These are phyloP conservation scores for Cenococcum geophilum DNA, from an alignment of 495 filamentous ascomycete genomes.

Conservation along the genomic window DNA sequence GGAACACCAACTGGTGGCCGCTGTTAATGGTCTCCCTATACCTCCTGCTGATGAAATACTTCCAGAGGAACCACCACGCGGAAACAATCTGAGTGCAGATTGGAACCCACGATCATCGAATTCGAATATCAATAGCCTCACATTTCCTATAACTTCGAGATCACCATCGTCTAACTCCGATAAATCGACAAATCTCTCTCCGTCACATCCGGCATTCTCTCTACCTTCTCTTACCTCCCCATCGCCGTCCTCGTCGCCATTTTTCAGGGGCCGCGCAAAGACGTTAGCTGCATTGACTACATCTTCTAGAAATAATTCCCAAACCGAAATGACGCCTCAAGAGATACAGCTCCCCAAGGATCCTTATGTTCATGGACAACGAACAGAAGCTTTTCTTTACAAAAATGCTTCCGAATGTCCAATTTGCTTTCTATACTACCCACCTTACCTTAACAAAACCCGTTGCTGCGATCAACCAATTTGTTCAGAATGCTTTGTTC, in stretches of 20 bases:
- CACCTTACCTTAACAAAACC: slow-evolving; percentile 91
- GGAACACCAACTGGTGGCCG: slow-evolving; percentile 87
- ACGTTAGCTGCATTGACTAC: slow-evolving; percentile 78
- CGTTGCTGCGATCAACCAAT: slow-evolving; percentile 95
- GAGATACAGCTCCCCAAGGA: slow-evolving; percentile 78
- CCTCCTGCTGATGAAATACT: slow-evolving; percentile 78
- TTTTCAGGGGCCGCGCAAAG: slow-evolving; percentile 68
- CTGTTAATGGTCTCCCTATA: slow-evolving; percentile 76
- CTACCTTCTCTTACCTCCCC: slow-evolving; percentile 45
- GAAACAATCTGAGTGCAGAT: slow-evolving; percentile 36
- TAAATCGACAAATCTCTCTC: slow-evolving; percentile 46
- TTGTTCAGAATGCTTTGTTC: slow-evolving; percentile 98
- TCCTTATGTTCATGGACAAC: slow-evolving; percentile 85
- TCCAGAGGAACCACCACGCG: slow-evolving; percentile 49
- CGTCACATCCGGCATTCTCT: slow-evolving; percentile 45
- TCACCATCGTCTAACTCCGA: slow-evolving; percentile 74
- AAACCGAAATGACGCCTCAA: slow-evolving; percentile 63
- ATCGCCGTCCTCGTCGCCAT: slow-evolving; percentile 52
- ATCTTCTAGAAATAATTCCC: slow-evolving; percentile 58
- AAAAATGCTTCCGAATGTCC: slow-evolving; percentile 87
- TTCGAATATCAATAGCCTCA: slow-evolving; percentile 57
- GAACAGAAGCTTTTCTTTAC: slow-evolving; percentile 86
- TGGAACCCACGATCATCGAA: slow-evolving; percentile 40
- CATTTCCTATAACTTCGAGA: slow-evolving; percentile 66
- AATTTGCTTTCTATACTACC: slow-evolving; percentile 94